Evolutionary conservation across 768 basidiomycete species (phyloP), one percentile per base, ranked within the genome.

Genomic region (Macrolepiota albuminosa): DNA sequence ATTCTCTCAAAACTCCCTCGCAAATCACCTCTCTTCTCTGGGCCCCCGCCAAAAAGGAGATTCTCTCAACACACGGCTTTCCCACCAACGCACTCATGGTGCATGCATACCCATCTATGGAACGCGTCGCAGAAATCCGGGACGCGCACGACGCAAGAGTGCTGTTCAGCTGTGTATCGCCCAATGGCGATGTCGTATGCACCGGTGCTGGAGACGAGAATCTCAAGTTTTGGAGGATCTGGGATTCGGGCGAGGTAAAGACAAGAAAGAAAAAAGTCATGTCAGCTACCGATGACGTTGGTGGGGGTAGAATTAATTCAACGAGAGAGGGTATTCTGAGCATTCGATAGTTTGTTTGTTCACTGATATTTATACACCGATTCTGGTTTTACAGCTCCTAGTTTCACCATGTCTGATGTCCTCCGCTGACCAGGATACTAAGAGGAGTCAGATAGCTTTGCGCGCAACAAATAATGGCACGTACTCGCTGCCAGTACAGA

Each of bases 141-240:
- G 92, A 96, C 59, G 95, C 96, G 1, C 97, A 98, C 66, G 95
- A 98, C 70, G 87, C 89, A 34, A 78, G 97, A 3, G 91, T 98
- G 54, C 75, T 98, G 46, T 93, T 89, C 70, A 92, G 89, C 58
- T 85, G 88, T 24, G 70, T 97, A 8, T 85, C 89, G 58, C 97
- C 97, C 2, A 89, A 86, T 7, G 97, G 97, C 0, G 93, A 95
- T 64, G 86, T 94, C 4, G 87, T 99, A 9, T 90, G 87, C 63
- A 98, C 96, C 0, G 93, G 91, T 8, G 93, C 93, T 1, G 90
- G 90, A 0, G 97, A 98, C 68, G 96, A 98, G 78, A 95, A 95
- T 68, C 78, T 98, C 67, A 98, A 98, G 78, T 96, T 96, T 74
- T 96, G 95, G 95, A 84, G 86, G 60, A 81, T 93, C 42, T 92